Conservation (phyloP, 1,284 basidiomycete genomes). For the Ustilago shanxiensis region DNA sequence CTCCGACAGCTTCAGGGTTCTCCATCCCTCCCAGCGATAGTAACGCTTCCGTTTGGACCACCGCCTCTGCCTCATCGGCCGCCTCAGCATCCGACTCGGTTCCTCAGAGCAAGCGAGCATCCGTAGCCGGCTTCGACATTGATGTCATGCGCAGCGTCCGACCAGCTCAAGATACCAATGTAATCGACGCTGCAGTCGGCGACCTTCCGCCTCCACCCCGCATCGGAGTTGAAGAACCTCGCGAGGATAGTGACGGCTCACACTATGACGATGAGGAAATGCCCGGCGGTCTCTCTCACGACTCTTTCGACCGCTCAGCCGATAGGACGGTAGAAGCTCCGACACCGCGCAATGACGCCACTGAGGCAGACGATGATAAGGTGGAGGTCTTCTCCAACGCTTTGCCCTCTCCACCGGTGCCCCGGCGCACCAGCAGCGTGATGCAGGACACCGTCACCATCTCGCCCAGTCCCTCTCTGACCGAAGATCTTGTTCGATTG, state of each 20-base stretch:
- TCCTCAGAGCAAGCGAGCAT: slow-evolving; percentile 44
- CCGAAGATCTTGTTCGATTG: slow-evolving; percentile 7
- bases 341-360: neutral
- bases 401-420: slow-evolving; percentile 43
- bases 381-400: slow-evolving; percentile 28
- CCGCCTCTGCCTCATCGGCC: slow-evolving; percentile 36
- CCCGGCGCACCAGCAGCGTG: slow-evolving; percentile 43
- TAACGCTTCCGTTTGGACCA: slow-evolving; percentile 44
- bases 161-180: slow-evolving; percentile 11
- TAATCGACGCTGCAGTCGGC: neutral
- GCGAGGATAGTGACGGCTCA: slow-evolving; percentile 51
- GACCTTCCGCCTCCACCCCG: slow-evolving; percentile 10
- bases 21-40: slow-evolving; percentile 37
- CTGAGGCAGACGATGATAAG: neutral
- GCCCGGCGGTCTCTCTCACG: slow-evolving; percentile 13
- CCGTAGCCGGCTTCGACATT: slow-evolving; percentile 38
- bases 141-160: slow-evolving; percentile 40
- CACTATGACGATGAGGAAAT: slow-evolving; percentile 48
- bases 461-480: slow-evolving; percentile 29
- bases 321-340: slow-evolving; percentile 29
- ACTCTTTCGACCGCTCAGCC: slow-evolving; percentile 23
- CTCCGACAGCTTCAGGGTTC: slow-evolving; percentile 4
- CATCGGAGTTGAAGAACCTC: slow-evolving; percentile 19
- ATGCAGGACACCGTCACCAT: slow-evolving; percentile 26
- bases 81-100: slow-evolving; percentile 13